Base-by-base conservation (phyloP, 331 rosid genomes). In the Pyracantha coccinea region DNA sequence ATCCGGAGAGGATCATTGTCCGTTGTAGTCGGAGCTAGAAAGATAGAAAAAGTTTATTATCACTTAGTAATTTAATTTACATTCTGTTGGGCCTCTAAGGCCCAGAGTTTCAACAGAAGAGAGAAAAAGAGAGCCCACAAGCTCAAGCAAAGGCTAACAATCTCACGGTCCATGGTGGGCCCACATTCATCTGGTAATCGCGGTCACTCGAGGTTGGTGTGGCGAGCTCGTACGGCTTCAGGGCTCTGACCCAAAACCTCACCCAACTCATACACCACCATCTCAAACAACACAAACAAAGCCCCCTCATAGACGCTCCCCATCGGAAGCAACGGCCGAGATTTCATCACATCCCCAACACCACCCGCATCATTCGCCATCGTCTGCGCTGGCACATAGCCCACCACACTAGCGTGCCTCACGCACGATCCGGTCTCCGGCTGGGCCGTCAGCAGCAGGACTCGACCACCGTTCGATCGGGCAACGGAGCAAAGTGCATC, bases 241-340 rank as follows among this genome's bases (percentile, higher is more conserved):
- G 90, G 76, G 76, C 75, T 87, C 89, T 90, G 85, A 28, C 83
- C 89, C 82, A 90, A 82, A 11, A n/a, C 79, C 71, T 82, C 93
- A 23, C 92, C 95, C 81, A 90, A 72, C 72, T 79, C 81, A 74
- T 83, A 88, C 35, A 92, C 92, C 66, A 84, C 96, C 96, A 92
- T 90, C 88, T 90, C 99, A 73, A 91, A 94, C 86, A 94, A 19
- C 17, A 91, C 96, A 60, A 87, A 94, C 86, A 94, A 3, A 2
- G 96, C 93, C 16, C 99, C 97, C 78, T 94, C 99, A 3, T 91
- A 90, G 74, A 84, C 88, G 66, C 99, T 90, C 41, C 99, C 97
- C 99, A 94, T 88, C 45, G 88, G 96, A 78, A 94, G 94, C 92
- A 88, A 77, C 88, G 94, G 82, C 77, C 95, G 82, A 32, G 88